Percentiles rank a stretch among this genome's conserved stretches.
Conservation (phyloP, 495 filamentous ascomycete genomes). For the Penicillium longicatenatum region DNA sequence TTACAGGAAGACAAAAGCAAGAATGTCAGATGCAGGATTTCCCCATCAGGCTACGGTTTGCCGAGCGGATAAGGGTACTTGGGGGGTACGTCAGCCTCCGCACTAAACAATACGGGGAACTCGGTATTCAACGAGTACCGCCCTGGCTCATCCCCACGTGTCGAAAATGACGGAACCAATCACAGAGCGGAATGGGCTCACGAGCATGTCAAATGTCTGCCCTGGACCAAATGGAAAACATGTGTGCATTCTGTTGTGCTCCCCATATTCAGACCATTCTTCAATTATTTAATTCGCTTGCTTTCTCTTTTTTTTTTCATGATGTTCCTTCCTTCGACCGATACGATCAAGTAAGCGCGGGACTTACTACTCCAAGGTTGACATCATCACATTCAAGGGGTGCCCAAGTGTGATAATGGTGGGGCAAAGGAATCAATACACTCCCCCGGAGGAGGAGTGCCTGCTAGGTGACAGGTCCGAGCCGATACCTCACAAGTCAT, state of each 20-base stretch:
- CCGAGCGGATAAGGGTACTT: background rate
- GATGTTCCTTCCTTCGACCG: background rate
- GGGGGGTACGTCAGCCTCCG: background rate
- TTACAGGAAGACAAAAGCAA: background rate
- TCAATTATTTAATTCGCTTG: background rate
- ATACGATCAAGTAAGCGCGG: background rate
- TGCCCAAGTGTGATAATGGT: constrained; percentile 1
- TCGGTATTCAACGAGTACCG: background rate
- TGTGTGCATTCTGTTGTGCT: constrained; percentile 1
- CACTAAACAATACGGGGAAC: background rate
- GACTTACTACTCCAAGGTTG: background rate
- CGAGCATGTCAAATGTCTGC: background rate
- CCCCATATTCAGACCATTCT: too few species aligned
- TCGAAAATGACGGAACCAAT: constrained; percentile 3
- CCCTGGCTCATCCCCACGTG: background rate
- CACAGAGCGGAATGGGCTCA: constrained; percentile 5
- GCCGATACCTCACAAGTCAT: background rate
- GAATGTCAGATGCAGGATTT: background rate
- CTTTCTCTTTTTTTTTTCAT: constrained; percentile 1
- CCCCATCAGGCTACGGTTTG: too few species aligned
- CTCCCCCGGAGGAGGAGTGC: constrained; percentile 4
- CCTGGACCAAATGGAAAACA: background rate
- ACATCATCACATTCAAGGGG: constrained; percentile 2
- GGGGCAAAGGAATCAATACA: constrained; percentile 5
- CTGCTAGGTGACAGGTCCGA: constrained; percentile 12